These are phyloP conservation scores for Solanum gandarillasii DNA, from an alignment of 257 asterid species.

Conservation along the genomic window DNA sequence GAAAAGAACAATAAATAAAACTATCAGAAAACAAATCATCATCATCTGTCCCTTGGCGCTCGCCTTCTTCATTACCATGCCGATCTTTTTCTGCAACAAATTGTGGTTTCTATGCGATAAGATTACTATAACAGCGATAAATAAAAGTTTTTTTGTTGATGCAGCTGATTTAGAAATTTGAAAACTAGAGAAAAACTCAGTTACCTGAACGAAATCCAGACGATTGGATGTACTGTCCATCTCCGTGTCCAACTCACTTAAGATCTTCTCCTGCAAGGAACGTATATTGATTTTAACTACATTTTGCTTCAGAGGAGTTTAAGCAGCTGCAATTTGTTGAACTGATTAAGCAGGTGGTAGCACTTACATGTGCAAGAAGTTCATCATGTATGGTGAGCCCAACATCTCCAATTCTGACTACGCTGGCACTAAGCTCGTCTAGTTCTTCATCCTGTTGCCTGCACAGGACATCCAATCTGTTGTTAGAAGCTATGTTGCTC, in stretches of 20 bases:
- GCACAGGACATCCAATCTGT: constrained; percentile 7
- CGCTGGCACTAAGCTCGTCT: constrained; percentile 84
- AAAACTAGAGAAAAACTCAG: neutral
- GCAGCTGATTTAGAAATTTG: neutral
- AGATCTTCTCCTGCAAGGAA: constrained; percentile 62
- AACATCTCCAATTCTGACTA: constrained; percentile 85
- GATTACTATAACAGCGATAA: neutral
- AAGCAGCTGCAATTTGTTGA: neutral
- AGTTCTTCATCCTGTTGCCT: constrained; percentile 79
- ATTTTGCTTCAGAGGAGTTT: neutral
- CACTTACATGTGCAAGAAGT: constrained; percentile 70
- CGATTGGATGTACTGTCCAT: constrained; percentile 95
- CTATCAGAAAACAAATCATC: constrained; percentile 78
- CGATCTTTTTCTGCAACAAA: constrained; percentile 75
- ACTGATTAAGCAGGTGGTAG: neutral
- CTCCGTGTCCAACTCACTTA: constrained; percentile 76
- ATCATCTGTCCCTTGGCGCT: constrained; percentile 84
- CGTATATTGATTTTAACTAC: neutral
- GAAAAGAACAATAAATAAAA: constrained; percentile 65
- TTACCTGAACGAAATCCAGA: constrained; percentile 96
- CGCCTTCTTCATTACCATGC: constrained; percentile 93
- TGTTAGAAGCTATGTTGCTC: neutral
- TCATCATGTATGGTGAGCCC: constrained; percentile 98
- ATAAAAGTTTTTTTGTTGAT: neutral
- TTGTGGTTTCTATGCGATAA: neutral